These are phyloP conservation scores for Yamadazyma diospyri DNA, from an alignment of 1,139 yeast genomes.

Conservation along the genomic window DNA sequence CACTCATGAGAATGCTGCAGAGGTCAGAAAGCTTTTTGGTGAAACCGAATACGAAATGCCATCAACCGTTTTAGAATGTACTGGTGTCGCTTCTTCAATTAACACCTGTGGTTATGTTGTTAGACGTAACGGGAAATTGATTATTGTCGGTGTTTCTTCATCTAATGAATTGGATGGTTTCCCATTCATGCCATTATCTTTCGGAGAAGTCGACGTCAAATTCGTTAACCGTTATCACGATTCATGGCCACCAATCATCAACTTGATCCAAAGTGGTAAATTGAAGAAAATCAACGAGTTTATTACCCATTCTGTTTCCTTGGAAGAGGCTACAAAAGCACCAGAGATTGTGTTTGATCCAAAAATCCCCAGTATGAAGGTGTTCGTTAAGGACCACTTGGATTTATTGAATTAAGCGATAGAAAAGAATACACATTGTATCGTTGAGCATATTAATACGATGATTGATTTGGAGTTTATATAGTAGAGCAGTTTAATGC, in stretches of 20 bases:
- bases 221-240: constrained; percentile 57
- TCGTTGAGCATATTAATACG: constrained; percentile 14
- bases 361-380: constrained; percentile 17
- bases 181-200: constrained; percentile 63
- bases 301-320: constrained; percentile 73
- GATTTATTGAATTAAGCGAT: constrained; percentile 12
- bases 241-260: constrained; percentile 47
- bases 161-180: constrained; percentile 69
- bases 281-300: constrained; percentile 28
- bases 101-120: constrained; percentile 58
- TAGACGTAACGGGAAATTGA: constrained; percentile 21
- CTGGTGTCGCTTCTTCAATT: constrained; percentile 45
- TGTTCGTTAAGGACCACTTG: constrained; percentile 17
- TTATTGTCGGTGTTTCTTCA: constrained; percentile 43
- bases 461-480: constrained; percentile 8
- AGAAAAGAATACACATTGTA: constrained; percentile 5
- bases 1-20: constrained; percentile 37
- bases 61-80: constrained; percentile 45
- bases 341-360: constrained; percentile 45
- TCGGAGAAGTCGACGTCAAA: constrained; percentile 68
- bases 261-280: constrained; percentile 36
- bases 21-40: constrained; percentile 33
- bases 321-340: constrained; percentile 75
- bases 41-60: constrained; percentile 40
- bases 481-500: constrained; percentile 6